Base-by-base conservation (phyloP, 495 filamentous ascomycete genomes). In the Cercophora newfieldiana region DNA sequence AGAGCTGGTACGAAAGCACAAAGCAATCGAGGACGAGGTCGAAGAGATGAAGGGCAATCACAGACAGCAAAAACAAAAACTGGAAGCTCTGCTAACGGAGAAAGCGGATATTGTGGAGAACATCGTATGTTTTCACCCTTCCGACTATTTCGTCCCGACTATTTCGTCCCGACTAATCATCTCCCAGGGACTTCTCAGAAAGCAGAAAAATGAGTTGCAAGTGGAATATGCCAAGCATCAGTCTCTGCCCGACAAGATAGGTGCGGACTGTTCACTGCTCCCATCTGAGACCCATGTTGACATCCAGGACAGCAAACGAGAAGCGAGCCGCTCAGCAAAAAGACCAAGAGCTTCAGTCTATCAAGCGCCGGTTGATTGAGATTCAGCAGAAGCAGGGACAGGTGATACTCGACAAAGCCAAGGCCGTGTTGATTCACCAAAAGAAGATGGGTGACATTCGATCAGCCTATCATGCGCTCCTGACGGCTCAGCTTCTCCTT, bases 161-260 rank as follows among this genome's bases (percentile, higher is more conserved):
- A 16, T 18, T 19, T 1, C 59, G n/a, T 22, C 30, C 57, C 25
- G 30, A n/a, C 24, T 26, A 19, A 21, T 51, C 4, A 53, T 22
- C 6, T 19, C 3, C 57, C 30, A 84, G 81, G 61, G 71, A 18
- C 59, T 71, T 37, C 25, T 82, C 1, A 69, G 66, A 48, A 51
- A 55, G 10, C 63, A 78, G 47, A 81, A 88, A 63, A 75, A 57
- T 18, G 78, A 81, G 37, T 61, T 87, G n/a, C 92, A 96, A 68
- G 84, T 77, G 31, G 88, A 87, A 24, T 74, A 83, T 24, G 84
- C 78, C 7, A 75, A 85, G n/a, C 91, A 85, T 70, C 82, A 84
- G 55, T 84, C 84, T 4, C 79, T 96, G 30, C 92, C 92, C 0
- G 82, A 86, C 54, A 90, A 83, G 74, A 87, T 94, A 65, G 82